Evolutionary conservation across 2,329 filamentous ascomycete genomes (phyloP), one percentile per base, ranked within the genome.

Genomic region (Sclerotinia trifoliorum): DNA sequence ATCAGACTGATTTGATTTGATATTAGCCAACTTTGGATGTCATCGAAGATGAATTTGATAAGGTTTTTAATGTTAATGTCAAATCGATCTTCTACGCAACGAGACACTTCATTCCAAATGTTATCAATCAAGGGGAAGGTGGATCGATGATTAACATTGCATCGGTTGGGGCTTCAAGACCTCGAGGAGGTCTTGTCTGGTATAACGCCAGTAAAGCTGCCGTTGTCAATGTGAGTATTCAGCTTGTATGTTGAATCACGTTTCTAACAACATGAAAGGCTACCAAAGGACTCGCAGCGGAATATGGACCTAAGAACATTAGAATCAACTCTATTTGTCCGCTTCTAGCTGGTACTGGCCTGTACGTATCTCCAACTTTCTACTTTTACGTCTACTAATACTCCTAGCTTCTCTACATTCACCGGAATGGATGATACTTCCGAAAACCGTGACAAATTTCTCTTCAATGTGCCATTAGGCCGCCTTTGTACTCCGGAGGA

Each of bases 321-420:
- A 85, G 90, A 0, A 88, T 93, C 74, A 92, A 92, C 71, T 84
- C 86, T 1, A 86, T 93, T 19, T 90, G 88, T 58, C 90, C 90
- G 0, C 83, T 92, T 0, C 81, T 92, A 0, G 88, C 86, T 1
- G 86, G 83, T 21, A 93, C 90, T 0, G 88, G 86, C 3, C 82
- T 92, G 73, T 77, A 68, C 66, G 71, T 70, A 24, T 35, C 21
- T 61, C 11, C 42, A 15, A 24, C 29, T 5, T 42, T 54, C 57
- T 55, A 48, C 7, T 35, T 35, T 11, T 3, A 21, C n/a, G 42
- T 56, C 48, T 80, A 35, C 51, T 68, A 49, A 68, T 15, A 5
- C 15, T 6, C 42, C 2, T 5, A 76, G 74, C 24, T 77, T 78
- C 66, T 72, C 74, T 39, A 75, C 73, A 4, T 90, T 90, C 72